A percentile compares a stretch with the other conserved stretches of the same genome.
Evolutionary conservation across 2,329 filamentous ascomycete genomes (phyloP).

Genomic region (Ustulina deusta): DNA sequence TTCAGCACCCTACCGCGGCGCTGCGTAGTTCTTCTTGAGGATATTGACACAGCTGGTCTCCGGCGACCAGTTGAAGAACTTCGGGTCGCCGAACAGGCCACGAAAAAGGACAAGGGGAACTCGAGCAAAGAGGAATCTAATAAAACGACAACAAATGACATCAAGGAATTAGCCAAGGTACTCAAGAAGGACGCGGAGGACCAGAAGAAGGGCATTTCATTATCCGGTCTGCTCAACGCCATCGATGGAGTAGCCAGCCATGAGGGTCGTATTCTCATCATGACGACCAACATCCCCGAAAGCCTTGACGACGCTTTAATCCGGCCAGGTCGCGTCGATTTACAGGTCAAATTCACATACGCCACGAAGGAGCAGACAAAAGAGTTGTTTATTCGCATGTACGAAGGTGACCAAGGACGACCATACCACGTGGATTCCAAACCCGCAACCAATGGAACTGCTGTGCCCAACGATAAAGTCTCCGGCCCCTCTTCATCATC

Average conservation of each 20-base stretch:
- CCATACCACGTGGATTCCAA: conserved; percentile 21
- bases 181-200: conserved; percentile 57
- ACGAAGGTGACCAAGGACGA: conserved; percentile 58
- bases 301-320: conserved; percentile 79
- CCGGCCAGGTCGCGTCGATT: conserved; percentile 78
- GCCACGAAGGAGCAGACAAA: conserved; percentile 65
- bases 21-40: conserved; percentile 75
- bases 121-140: conserved; percentile 7
- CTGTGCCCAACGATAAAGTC: conserved; percentile 5
- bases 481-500: neutral
- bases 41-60: conserved; percentile 75
- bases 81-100: conserved; percentile 36
- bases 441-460: conserved; percentile 18
- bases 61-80: conserved; percentile 55
- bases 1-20: conserved; percentile 71
- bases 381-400: conserved; percentile 73
- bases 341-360: conserved; percentile 73
- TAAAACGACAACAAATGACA: conserved; percentile 47
- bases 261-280: conserved; percentile 82
- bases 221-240: conserved; percentile 84
- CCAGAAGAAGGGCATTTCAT: conserved; percentile 70
- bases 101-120: conserved; percentile 34
- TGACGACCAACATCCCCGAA: conserved; percentile 84
- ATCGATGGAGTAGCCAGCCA: conserved; percentile 86
- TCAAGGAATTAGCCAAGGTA: conserved; percentile 58